Evolutionary conservation across 2,329 filamentous ascomycete species (phyloP).

Genomic region (Penicillium sp.): DNA sequence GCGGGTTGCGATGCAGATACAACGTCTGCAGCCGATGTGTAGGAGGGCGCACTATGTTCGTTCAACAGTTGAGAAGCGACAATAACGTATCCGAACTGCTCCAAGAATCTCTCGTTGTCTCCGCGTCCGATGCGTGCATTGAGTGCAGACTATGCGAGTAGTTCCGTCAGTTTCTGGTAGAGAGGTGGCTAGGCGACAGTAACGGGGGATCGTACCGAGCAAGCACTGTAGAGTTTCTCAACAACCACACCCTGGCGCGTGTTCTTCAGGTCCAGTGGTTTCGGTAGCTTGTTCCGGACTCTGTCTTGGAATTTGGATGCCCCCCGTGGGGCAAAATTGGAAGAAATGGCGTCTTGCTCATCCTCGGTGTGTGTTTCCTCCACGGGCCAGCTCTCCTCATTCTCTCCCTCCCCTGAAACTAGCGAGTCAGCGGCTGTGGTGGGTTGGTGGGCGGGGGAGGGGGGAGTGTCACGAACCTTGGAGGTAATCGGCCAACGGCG

Average conservation of each 20-base stretch:
- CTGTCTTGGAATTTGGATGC: slow-evolving; percentile 53
- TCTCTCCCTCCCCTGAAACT: slow-evolving; percentile 50
- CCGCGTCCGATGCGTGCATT: slow-evolving; percentile 64
- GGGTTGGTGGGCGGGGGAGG: background rate
- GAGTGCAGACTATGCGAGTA: slow-evolving; percentile 32
- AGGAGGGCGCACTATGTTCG: slow-evolving; percentile 55
- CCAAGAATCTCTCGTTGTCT: slow-evolving; percentile 84
- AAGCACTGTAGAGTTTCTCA: slow-evolving; percentile 50
- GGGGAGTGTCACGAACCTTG: slow-evolving; percentile 65
- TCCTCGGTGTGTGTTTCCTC: slow-evolving; percentile 36
- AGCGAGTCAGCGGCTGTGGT: slow-evolving; percentile 8
- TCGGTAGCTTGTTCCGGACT: slow-evolving; percentile 55
- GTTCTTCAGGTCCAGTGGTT: slow-evolving; percentile 47
- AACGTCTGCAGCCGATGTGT: slow-evolving; percentile 42
- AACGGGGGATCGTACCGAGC: slow-evolving; percentile 46
- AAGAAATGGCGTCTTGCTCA: slow-evolving; percentile 31
- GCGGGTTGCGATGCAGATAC: slow-evolving; percentile 34
- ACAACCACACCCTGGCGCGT: slow-evolving; percentile 37
- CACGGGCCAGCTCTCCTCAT: slow-evolving; percentile 44
- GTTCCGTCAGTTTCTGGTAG: slow-evolving; percentile 12
- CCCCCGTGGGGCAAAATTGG: slow-evolving; percentile 56
- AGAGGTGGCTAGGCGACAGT: background rate
- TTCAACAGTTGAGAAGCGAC: slow-evolving; percentile 88
- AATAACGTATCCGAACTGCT: slow-evolving; percentile 91
- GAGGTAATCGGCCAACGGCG: slow-evolving; percentile 85